Base-by-base conservation (phyloP, 345 rosid species). In the Lepidium sativum region DNA sequence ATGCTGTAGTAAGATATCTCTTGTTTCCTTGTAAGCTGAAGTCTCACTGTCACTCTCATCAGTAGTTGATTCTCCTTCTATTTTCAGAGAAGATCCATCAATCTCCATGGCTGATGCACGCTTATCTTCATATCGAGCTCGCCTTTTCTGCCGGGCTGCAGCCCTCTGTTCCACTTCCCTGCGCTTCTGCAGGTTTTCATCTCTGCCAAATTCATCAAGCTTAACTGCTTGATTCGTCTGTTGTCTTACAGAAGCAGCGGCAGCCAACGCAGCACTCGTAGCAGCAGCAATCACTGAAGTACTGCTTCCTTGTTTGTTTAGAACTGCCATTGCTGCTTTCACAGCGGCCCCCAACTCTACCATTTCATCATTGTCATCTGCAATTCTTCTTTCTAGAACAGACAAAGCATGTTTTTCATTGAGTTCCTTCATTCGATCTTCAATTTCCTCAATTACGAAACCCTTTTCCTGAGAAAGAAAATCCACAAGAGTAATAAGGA, bases 171-270 rank as follows among this genome's bases (percentile, higher is more conserved):
- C 80, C 67, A 74, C 73, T 60, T 87, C 96, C 88, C 84, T 81
- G 48, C 87, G 90, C 77, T 86, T 87, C 86, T 94, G 92, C 63
- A 79, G 80, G 77, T 90, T 94, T 56, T 76, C 51, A 66, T 94
- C 99, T 75, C 99, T 83, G 75, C 99, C 99, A 75, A 86, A 81
- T 81, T 94, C 97, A 84, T 94, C 99, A 67, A 94, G 75, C 81
- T 90, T 76, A 38, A 79, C 86, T 4, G 89, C 84, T 47, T 84
- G 78, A 72, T 80, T 77, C 7, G 52, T 59, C 77, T 87, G 79
- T 69, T 80, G 86, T 67, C 85, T 88, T 63, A 80, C 31, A 44
- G 95, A 75, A 61, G 80, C 79, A 33, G 80, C 68, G 41, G 97
- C 99, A 62, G 88, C 85, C 78, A 79, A 80, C 2, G 96, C 97